Evolutionary conservation across 257 asterid species (phyloP), one percentile per base, ranked within the genome.

Genomic region (Nicotiana paniculata): DNA sequence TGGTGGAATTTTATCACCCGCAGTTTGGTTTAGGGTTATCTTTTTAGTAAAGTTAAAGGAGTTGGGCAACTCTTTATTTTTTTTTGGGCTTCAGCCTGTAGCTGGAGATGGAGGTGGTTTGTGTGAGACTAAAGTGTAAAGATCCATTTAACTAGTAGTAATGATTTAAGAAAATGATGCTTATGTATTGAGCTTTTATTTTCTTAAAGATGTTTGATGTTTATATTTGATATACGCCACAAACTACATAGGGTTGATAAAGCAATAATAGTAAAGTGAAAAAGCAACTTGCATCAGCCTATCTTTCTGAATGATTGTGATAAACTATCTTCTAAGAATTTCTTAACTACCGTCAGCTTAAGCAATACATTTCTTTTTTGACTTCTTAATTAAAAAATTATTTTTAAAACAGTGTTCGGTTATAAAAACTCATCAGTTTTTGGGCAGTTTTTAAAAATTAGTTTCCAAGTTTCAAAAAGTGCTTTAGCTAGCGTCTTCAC

Each of bases 1-100:
- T 82, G 88, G 88, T 85, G 86, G 80, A 51, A 48, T 77, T 37
- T 74, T 80, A 82, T 90, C 88, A 90, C 94, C 93, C 90, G 91
- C 94, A 82, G 82, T 51, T 21, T 62, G 51, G 68, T 57, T 37
- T 12, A 11, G 15, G 77, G 55, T 2, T 26, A 13, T 69, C 7
- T 81, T 35, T 64, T 87, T 53, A 67, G 69, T 53, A 76, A 17
- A 35, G 54, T 76, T 28, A 66, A 21, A 77, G 46, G 8, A 18
- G 58, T 63, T 70, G 58, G 57, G 81, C 30, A 76, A 28, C 26
- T 15, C 12, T 24, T 58, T 35, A 51, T 64, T 1, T 28, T 68
- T 28, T 26, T 66, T 28, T 26, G 62, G 11, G 87, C 77, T 84
- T 88, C 79, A 79, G 74, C 77, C 62, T 61, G 43, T 80, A 26